phyloP scores from a whole-genome alignment of 495 filamentous ascomycete genomes.

The Trichoderma parareesei region DNA sequence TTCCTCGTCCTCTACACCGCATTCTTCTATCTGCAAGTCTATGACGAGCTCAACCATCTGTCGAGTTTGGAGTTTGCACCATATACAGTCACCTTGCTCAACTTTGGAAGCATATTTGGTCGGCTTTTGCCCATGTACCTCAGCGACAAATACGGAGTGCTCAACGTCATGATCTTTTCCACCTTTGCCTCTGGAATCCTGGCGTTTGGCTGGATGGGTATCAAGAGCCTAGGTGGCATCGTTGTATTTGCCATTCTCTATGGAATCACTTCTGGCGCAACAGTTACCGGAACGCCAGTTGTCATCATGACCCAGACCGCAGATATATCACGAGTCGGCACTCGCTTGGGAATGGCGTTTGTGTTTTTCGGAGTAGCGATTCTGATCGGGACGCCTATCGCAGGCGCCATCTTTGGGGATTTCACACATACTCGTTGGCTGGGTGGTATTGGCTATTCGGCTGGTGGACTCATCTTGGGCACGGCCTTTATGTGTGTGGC shows the following conservation, averaged over 20 bases:
- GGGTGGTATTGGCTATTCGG: neutral
- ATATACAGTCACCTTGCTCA: slow-evolving; percentile 61
- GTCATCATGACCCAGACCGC: slow-evolving; percentile 51
- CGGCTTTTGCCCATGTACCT: slow-evolving; percentile 53
- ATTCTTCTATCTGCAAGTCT: slow-evolving; percentile 54
- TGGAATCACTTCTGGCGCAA: slow-evolving; percentile 62
- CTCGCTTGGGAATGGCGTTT: slow-evolving; percentile 60
- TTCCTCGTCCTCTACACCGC: slow-evolving; percentile 35
- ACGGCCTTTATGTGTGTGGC: neutral
- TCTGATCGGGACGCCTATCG: slow-evolving; percentile 60
- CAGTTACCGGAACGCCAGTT: slow-evolving; percentile 53
- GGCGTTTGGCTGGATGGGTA: slow-evolving; percentile 51
- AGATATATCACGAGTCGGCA: slow-evolving; percentile 53
- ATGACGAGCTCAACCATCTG: slow-evolving; percentile 45
- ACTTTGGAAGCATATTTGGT: slow-evolving; percentile 51
- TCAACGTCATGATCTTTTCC: slow-evolving; percentile 51
- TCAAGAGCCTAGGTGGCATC: slow-evolving; percentile 46
- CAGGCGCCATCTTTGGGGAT: slow-evolving; percentile 39
- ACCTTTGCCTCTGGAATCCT: slow-evolving; percentile 42
- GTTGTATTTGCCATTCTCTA: slow-evolving; percentile 59
- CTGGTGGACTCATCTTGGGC: neutral
- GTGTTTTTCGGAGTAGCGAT: slow-evolving; percentile 47
- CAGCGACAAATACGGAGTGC: slow-evolving; percentile 51
- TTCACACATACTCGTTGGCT: neutral
- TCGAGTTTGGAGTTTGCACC: slow-evolving; percentile 44